A percentile compares a stretch with the other conserved stretches of the same genome.
These are phyloP conservation scores for Neurospora sp. DNA, from an alignment of 495 filamentous ascomycete species.

Conservation along the genomic window DNA sequence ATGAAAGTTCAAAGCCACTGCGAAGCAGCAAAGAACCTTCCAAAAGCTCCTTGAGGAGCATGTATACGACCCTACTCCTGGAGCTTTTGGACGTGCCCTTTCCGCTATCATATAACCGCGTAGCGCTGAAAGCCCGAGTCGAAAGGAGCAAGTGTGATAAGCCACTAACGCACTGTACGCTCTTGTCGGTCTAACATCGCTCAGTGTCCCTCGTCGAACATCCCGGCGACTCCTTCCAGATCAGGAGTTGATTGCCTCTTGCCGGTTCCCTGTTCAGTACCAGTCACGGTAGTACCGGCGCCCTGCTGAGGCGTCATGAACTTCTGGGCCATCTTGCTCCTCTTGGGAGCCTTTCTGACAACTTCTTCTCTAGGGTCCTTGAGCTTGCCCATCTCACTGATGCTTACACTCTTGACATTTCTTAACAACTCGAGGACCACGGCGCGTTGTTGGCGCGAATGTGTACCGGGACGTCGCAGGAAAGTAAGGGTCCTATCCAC, in stretches of 20 bases:
- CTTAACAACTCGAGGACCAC: constrained; percentile 80
- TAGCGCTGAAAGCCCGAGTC: background rate
- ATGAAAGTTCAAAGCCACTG: background rate
- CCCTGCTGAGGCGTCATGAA: constrained; percentile 35
- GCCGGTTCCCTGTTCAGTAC: constrained; percentile 3
- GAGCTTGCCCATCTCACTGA: constrained; percentile 87
- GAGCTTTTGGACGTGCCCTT: background rate
- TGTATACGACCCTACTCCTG: background rate
- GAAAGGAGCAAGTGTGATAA: background rate
- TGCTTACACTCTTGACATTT: constrained; percentile 75
- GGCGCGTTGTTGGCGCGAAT: constrained; percentile 66
- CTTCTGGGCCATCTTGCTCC: constrained; percentile 48
- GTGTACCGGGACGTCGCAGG: constrained; percentile 36
- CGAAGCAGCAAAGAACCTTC: background rate
- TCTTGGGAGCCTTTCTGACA: constrained; percentile 1
- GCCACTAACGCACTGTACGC: background rate
- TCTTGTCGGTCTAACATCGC: background rate
- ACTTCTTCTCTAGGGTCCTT: constrained; percentile 27
- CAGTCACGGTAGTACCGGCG: background rate
- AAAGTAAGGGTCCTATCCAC: constrained; percentile 52
- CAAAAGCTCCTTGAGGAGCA: background rate
- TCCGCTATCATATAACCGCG: background rate
- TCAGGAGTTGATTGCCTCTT: constrained; percentile 22
- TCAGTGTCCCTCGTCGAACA: constrained; percentile 26
- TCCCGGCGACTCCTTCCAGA: constrained; percentile 32